phyloP scores from a whole-genome alignment of 148 eudicot genomes.

The Rhododendron williamsianum region DNA sequence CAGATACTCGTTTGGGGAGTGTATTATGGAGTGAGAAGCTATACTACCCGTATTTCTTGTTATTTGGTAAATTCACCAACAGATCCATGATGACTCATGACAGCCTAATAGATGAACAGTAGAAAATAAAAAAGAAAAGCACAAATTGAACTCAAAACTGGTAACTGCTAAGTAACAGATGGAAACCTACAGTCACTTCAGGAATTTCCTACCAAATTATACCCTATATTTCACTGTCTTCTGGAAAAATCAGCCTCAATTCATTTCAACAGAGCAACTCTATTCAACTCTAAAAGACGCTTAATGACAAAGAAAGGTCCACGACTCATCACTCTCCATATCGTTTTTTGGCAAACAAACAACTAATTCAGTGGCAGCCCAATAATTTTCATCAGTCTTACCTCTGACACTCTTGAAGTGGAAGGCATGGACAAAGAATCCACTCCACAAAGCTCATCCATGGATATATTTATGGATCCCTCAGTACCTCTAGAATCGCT shows the following conservation, averaged over 20 bases:
- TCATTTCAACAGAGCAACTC: neutral
- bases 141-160: neutral
- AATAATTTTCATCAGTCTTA: slow-evolving; percentile 9
- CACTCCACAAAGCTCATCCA: slow-evolving; percentile 62
- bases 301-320: neutral
- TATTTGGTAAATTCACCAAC: neutral
- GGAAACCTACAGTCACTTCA: too few relatives aligned
- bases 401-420: slow-evolving; percentile 59
- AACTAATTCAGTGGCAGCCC: too few relatives aligned
- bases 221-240: neutral
- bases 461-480: slow-evolving; percentile 39
- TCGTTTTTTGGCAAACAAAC: neutral
- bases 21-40: too few relatives aligned
- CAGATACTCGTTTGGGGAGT: too few relatives aligned
- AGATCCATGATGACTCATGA: neutral
- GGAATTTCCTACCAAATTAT: too few relatives aligned
- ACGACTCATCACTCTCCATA: neutral
- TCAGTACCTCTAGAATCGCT: slow-evolving; percentile 59
- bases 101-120: neutral
- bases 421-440: slow-evolving; percentile 62
- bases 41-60: too few relatives aligned
- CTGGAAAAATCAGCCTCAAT: neutral
- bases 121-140: neutral
- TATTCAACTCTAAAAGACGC: neutral
- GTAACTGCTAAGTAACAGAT: neutral